Evolutionary conservation across 257 asterid species (phyloP), one percentile per base, ranked within the genome.

Genomic region (Lithospermum erythrorhizon): DNA sequence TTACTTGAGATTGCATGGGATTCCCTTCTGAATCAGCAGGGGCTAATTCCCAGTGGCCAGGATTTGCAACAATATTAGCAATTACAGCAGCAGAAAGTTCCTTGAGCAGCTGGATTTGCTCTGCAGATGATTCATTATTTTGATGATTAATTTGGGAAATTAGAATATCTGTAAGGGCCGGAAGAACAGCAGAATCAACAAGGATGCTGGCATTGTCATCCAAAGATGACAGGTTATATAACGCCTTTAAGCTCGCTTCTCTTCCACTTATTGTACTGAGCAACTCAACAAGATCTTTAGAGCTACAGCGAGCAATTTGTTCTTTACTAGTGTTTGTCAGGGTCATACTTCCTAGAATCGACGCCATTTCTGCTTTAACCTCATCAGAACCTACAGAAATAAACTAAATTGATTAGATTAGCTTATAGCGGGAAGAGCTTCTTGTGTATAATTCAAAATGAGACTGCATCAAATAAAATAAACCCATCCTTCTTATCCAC

Each of bases 31-130:
- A 51, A 51, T 66, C 72, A 51, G 59, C 76, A 57, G 72, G 62
- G 35, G 76, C 69, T 30, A 72, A 72, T 66, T 72, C 76, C 76
- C 76, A 72, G 41, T 61, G 61, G 57, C 76, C 76, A 20, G 72
- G 72, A 35, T 51, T 57, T 20, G 58, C 32, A 17, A 72, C 76
- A 18, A 66, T 15, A 21, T 72, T 72, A 13, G 72, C 68, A 51
- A 72, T 41, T 48, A 72, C 45, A 49, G 65, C 53, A 14, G 72
- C 76, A 25, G 69, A 65, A 41, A 72, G 63, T 25, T 57, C 62
- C 69, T 72, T 66, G 55, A 23, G n/a, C 49, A 41, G 49, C 49
- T 41, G 49, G 18, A 41, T 41, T 13, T 41, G 49, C 47, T 61
- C 72, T 9, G 32, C n/a, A 20, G 68, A 61, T 32, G 64, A 51